Evolutionary conservation across 2,329 filamentous ascomycete species (phyloP).

Genomic region (Keithomyces neogunnii): DNA sequence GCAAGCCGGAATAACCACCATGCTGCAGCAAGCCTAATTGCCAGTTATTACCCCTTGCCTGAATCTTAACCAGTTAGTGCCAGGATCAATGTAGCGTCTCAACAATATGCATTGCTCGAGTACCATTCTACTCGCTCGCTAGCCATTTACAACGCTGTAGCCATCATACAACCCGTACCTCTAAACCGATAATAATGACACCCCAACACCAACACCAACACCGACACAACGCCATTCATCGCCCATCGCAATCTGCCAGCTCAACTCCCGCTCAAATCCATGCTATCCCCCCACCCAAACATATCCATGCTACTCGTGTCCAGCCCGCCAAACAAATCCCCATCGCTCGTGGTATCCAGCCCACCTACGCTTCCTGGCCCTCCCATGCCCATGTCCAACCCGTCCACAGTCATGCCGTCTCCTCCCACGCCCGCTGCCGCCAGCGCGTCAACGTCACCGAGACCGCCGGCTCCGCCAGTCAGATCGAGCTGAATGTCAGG

Average conservation of each 20-base stretch:
- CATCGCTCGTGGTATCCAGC: constrained; percentile 25
- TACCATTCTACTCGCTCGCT: too few species aligned
- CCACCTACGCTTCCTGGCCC: constrained; percentile 24
- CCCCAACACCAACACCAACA: background rate
- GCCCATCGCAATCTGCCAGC: background rate
- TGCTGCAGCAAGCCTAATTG: too few species aligned
- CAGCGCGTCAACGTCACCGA: constrained; percentile 34
- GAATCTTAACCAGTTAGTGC: too few species aligned
- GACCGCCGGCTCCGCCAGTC: constrained; percentile 25
- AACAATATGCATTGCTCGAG: too few species aligned
- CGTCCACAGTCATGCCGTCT: constrained; percentile 33
- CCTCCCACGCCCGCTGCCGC: constrained; percentile 32
- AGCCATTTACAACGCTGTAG: too few species aligned
- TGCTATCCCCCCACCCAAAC: constrained; percentile 31
- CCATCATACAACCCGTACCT: too few species aligned
- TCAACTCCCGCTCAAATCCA: constrained; percentile 20
- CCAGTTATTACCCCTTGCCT: too few species aligned
- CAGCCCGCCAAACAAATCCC: constrained; percentile 29
- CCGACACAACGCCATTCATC: background rate
- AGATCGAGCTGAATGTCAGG: constrained; percentile 32
- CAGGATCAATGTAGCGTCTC: too few species aligned
- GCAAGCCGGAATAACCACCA: too few species aligned
- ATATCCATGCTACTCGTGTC: constrained; percentile 32
- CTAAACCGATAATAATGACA: too few species aligned
- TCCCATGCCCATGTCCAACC: constrained; percentile 37